A percentile compares a stretch with the other conserved stretches of the same genome.
Evolutionary conservation across 169 alveolate genomes (phyloP).

Genomic region (Perkinsus marinus): DNA sequence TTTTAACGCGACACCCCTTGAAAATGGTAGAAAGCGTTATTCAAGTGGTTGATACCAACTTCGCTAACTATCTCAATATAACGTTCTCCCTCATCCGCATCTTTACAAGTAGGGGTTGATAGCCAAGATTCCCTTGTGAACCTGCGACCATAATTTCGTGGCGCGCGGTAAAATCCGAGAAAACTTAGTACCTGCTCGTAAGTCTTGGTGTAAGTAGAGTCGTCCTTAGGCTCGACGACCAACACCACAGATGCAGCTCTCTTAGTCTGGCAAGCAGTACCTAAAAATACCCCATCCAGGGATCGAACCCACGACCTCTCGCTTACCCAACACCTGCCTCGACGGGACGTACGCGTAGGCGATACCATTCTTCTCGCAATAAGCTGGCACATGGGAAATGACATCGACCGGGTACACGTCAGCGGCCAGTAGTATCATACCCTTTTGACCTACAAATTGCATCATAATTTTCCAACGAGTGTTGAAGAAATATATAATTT

Average conservation of each 20-base stretch:
- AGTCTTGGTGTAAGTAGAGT: constrained; percentile 4
- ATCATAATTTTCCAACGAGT: no score
- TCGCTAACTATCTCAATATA: no score
- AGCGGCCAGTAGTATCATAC: constrained; percentile 82
- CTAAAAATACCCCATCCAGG: not conserved
- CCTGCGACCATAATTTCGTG: not conserved
- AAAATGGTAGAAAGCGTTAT: no score
- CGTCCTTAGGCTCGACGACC: constrained; percentile 49
- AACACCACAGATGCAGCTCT: constrained; percentile 85
- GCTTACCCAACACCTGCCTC: constrained; percentile 72
- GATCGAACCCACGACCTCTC: not conserved
- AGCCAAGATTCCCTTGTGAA: not conserved
- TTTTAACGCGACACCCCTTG: no score
- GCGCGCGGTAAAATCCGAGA: not conserved
- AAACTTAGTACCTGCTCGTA: not conserved
- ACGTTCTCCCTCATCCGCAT: no score
- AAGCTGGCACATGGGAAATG: constrained; percentile 81
- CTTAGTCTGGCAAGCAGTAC: constrained; percentile 72
- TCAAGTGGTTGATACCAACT: no score
- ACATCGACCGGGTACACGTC: constrained; percentile 92
- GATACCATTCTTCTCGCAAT: constrained; percentile 79
- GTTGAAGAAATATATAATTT: no score
- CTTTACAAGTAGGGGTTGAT: not conserved
- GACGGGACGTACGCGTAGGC: constrained; percentile 81
- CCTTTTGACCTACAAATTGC: constrained; percentile 20